Percentiles rank a stretch among this genome's conserved stretches.
phyloP scores from a whole-genome alignment of 805 yeast genomes.

The Candida xyloterini region DNA sequence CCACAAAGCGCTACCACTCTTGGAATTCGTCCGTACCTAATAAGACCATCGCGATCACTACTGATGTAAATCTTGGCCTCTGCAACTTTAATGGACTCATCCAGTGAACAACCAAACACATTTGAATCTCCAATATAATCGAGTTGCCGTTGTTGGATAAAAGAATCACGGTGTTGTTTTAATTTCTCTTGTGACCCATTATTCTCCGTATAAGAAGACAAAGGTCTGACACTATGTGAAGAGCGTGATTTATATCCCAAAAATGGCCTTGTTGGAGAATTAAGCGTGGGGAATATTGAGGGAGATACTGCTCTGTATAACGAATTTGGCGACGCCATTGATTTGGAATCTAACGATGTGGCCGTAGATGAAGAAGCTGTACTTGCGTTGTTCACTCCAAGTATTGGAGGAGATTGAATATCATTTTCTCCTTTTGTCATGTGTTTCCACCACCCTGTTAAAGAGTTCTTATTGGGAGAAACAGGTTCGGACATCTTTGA shows the following conservation, averaged over 20 bases:
- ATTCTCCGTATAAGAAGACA: slow-evolving; percentile 29
- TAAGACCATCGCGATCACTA: slow-evolving; percentile 58
- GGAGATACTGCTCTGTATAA: slow-evolving; percentile 15
- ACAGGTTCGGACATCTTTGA: slow-evolving; percentile 25
- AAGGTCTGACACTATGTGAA: slow-evolving; percentile 41
- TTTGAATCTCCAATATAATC: slow-evolving; percentile 44
- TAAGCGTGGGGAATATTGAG: slow-evolving; percentile 24
- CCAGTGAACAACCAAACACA: slow-evolving; percentile 80
- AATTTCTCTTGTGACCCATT: slow-evolving; percentile 32
- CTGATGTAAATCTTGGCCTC: slow-evolving; percentile 71
- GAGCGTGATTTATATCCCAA: slow-evolving; percentile 50
- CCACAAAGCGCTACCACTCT: slow-evolving; percentile 96
- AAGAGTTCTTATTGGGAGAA: slow-evolving; percentile 27
- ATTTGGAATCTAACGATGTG: slow-evolving; percentile 6
- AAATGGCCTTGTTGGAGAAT: slow-evolving; percentile 41
- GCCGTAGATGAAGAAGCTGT: slow-evolving; percentile 7
- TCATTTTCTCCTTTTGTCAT: slow-evolving; percentile 22
- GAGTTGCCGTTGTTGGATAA: slow-evolving; percentile 41
- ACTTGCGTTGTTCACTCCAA: slow-evolving; percentile 4
- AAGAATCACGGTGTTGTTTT: slow-evolving; percentile 50
- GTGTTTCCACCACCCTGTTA: slow-evolving; percentile 33
- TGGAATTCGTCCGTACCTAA: slow-evolving; percentile 86
- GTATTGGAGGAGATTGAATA: slow-evolving; percentile 15
- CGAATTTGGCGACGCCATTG: slow-evolving; percentile 15
- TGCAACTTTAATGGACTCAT: slow-evolving; percentile 68